Evolutionary conservation across 805 yeast species (phyloP), one percentile per base, ranked within the genome.

Genomic region (Ogataea angusta): DNA sequence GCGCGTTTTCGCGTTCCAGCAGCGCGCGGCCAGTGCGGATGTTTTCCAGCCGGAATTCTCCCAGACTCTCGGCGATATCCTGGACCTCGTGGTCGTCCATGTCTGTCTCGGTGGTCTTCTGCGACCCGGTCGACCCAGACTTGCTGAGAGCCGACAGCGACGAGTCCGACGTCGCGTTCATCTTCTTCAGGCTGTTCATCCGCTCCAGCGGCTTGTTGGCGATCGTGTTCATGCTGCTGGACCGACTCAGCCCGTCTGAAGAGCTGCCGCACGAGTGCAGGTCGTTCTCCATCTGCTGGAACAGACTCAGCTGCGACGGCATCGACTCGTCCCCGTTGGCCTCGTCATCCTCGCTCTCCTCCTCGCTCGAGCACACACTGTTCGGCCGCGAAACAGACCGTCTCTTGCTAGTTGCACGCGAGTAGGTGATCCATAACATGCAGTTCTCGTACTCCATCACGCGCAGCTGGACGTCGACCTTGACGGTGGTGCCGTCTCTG

Each of bases 401-500:
- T 5, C 16, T 14, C 10, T 34, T 30, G 12, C 45, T 10, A 5
- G 45, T 14, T 26, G 62, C 56, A 52, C 91, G 78, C 1, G 91
- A 82, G 57, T 85, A 89, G 0, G 96, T 87, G 9, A 91, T 73
- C 97, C 97, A 91, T 15, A 90, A 62, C 3, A 86, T 79, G 38
- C 74, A 72, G 6, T 80, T 69, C 14, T 76, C 79, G 10, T 67
- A 54, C 15, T 76, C 72, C 22, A 85, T 68, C 3, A 86, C 85
- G 42, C 96, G 71, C 36, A 91, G 57, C 61, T 90, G 97, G 10
- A 86, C 76, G 63, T 90, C 97, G 28, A 90, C 72, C 41, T 72
- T 73, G 19, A 89, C 64, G 3, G 51, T 38, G 17, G 76, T 68
- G 0, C 95, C 95, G 62, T 85, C 90, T 19, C 76, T 57, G 56